Evolutionary conservation across 768 basidiomycete species (phyloP), one percentile per base, ranked within the genome.

Genomic region (Arthromyces matolae): DNA sequence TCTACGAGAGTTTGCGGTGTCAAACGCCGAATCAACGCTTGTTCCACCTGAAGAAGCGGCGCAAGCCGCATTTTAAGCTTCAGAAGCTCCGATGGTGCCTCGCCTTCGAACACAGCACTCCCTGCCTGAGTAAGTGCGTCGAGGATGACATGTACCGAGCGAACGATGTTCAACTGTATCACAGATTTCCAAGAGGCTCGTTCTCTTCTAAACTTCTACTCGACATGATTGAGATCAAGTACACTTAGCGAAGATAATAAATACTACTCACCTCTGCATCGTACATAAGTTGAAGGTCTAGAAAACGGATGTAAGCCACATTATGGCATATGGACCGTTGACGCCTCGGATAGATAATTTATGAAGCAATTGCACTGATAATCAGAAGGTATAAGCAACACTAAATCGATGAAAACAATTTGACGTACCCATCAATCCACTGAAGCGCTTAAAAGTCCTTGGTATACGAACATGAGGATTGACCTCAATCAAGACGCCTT

Each of bases 381-480:
- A 25, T 28, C n/a, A 22, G 35, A 31, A 50, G 45, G 36, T 42
- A 48, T 43, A 50, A 42, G 45, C 25, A 23, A 43, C 31, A 16
- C 28, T 28, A 37, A 42, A 48, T 42, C 25, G 32, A 32, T 35
- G 35, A 29, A 6, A 22, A 35, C 43, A 56, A 20, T 53, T 56
- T 52, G 39, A 51, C 61, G 52, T 76, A 95, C 93, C 94, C 96
- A 99, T 99, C 55, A 99, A 74, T 18, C 96, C 96, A 49, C 91
- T 93, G 70, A 99, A 99, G 8, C 96, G 83, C 70, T 99, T 99
- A 70, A 99, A 98, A 10, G 96, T 99, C 53, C 96, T 79, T 9
- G 96, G 96, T 60, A 99, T 99, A 47, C 96, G 81, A 9, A 98
- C 93, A 68, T 91, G 88, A 2, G 96, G 96, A 66, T 99, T 98